These are phyloP conservation scores for Circinella minor DNA, from an alignment of 371 early-diverging fungal genomes.

Conservation along the genomic window DNA sequence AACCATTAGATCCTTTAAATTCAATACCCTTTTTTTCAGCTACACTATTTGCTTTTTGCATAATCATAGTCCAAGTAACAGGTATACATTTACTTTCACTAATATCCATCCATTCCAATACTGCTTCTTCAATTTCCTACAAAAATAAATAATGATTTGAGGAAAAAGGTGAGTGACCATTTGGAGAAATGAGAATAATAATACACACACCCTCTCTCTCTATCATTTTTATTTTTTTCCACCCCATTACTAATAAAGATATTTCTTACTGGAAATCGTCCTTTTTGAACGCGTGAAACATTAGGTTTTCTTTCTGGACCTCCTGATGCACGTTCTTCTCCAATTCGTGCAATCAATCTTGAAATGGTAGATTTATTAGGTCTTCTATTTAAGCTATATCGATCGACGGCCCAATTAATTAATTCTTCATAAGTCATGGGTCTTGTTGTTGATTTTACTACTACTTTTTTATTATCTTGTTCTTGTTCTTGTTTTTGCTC, in stretches of 20 bases:
- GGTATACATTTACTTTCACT: conserved; percentile 3
- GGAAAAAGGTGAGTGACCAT: no score
- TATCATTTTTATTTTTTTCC: no score
- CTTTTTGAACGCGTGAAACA: neutral
- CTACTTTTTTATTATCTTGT: no score
- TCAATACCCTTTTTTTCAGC: neutral
- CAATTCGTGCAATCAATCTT: neutral
- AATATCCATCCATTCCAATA: conserved; percentile 11
- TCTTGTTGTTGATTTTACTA: no score
- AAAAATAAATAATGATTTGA: no score
- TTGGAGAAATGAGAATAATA: no score
- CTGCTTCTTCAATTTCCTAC: conserved; percentile 7
- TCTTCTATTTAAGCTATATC: neutral
- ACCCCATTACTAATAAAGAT: no score
- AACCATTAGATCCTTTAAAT: conserved; percentile 1
- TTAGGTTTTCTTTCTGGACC: neutral
- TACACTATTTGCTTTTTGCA: neutral
- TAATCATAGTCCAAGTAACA: neutral
- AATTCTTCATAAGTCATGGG: neutral
- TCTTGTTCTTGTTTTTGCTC: neutral
- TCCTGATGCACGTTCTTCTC: neutral
- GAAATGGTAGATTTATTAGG: neutral
- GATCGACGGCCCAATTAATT: neutral
- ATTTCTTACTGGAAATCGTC: neutral
- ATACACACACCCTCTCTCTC: no score